Conservation (phyloP, 331 rosid genomes). For the Phaseolus coccineus region DNA sequence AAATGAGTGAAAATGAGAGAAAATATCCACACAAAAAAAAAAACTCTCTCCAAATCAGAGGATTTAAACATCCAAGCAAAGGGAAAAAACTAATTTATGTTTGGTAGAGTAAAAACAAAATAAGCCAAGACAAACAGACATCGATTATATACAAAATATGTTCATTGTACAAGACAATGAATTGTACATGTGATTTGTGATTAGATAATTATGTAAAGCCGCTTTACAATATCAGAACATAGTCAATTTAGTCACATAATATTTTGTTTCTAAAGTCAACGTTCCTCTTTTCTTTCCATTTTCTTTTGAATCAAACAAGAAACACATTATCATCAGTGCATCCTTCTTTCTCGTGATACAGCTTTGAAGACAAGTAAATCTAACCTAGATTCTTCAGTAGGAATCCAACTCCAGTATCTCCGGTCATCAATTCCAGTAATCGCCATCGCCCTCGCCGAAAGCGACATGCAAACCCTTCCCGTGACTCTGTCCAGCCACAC, state of each 20-base stretch:
- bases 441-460: constrained; percentile 77
- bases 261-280: neutral
- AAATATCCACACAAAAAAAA: neutral
- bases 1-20: neutral
- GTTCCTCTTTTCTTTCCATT: neutral
- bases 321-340: neutral
- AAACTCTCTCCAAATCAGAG: neutral
- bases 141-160: neutral
- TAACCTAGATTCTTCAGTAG: constrained; percentile 95
- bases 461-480: constrained; percentile 83
- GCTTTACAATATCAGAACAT: too few species aligned
- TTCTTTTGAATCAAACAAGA: neutral
- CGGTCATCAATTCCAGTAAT: constrained; percentile 94
- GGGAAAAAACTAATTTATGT: neutral
- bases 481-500: constrained; percentile 84
- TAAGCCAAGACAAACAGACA: neutral
- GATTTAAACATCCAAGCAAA: neutral
- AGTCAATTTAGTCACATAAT: too few species aligned
- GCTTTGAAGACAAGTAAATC: neutral
- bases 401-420: constrained; percentile 95
- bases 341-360: neutral
- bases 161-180: too few species aligned
- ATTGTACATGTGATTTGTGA: too few species aligned
- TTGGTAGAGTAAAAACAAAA: neutral
- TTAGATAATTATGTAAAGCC: too few species aligned